Conservation (phyloP, 768 basidiomycete species). For the Polyporus arcularius region DNA sequence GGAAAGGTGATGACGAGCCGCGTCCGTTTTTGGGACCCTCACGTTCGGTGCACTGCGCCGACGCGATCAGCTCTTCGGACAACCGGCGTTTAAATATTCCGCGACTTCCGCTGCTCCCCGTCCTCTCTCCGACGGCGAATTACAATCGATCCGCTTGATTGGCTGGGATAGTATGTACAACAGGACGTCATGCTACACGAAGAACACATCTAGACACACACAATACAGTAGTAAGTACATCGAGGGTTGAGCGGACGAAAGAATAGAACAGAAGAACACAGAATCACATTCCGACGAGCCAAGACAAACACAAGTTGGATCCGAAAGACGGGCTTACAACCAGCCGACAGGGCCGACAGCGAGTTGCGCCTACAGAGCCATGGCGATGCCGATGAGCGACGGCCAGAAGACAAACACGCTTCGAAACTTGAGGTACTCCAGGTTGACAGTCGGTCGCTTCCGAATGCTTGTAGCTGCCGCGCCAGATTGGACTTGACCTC, state of each 20-base stretch:
- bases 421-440: constrained; percentile 40
- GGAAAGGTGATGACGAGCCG: constrained; percentile 18
- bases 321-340: background rate
- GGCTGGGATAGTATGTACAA: background rate
- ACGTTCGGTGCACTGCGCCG: constrained; percentile 14
- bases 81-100: background rate
- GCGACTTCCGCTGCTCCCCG: no score
- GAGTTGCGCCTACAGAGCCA: constrained; percentile 44
- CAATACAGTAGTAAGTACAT: no score
- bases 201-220: constrained; percentile 1
- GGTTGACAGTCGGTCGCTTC: constrained; percentile 19
- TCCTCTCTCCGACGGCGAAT: no score
- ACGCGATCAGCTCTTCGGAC: constrained; percentile 3
- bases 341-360: constrained; percentile 41
- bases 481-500: background rate
- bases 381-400: constrained; percentile 53
- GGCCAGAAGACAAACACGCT: constrained; percentile 58
- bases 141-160: no score
- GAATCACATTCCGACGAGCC: background rate
- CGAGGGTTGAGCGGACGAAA: no score
- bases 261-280: background rate
- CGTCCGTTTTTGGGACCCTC: constrained; percentile 14
- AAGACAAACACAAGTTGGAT: background rate
- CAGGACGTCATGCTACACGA: background rate
- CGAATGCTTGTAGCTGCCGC: constrained; percentile 3